Evolutionary conservation across 164 flowering plant species (phyloP).

Genomic region (Sedum album): DNA sequence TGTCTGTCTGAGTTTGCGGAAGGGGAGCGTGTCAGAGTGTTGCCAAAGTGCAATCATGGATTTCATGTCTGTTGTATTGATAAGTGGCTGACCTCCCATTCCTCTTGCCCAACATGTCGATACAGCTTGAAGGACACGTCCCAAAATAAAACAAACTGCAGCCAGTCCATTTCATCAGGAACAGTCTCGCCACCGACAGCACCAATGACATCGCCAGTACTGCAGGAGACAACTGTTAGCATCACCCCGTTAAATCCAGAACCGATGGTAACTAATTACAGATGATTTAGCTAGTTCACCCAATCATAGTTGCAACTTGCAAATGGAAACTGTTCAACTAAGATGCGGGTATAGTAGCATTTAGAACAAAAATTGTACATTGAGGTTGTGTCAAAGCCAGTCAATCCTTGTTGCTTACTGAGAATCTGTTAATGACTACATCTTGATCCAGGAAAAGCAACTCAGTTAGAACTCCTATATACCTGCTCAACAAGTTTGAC

Average conservation of each 20-base stretch:
- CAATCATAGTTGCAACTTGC: too few species aligned
- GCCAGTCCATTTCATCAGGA: background rate
- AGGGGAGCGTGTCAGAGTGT: slow-evolving; percentile 24
- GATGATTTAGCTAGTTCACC: background rate
- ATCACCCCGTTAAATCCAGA: background rate
- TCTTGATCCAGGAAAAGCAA: too few species aligned
- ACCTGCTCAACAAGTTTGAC: too few species aligned
- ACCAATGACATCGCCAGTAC: background rate
- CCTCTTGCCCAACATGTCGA: slow-evolving; percentile 27
- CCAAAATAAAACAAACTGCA: background rate
- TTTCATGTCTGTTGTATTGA: slow-evolving; percentile 16
- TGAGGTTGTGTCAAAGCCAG: too few species aligned
- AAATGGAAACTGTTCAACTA: too few species aligned
- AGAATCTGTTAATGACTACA: too few species aligned
- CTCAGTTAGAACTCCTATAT: too few species aligned
- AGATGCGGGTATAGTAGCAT: too few species aligned
- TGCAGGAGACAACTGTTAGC: background rate
- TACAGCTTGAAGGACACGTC: background rate
- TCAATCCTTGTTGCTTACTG: too few species aligned
- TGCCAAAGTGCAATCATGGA: background rate
- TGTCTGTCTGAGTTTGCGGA: slow-evolving; percentile 24
- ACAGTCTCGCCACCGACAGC: background rate
- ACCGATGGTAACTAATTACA: background rate
- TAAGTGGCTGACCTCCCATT: slow-evolving; percentile 23
- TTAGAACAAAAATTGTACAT: too few species aligned